These are phyloP conservation scores for Pyricularia sp. DNA, from an alignment of 2,329 filamentous ascomycete genomes.

Conservation along the genomic window DNA sequence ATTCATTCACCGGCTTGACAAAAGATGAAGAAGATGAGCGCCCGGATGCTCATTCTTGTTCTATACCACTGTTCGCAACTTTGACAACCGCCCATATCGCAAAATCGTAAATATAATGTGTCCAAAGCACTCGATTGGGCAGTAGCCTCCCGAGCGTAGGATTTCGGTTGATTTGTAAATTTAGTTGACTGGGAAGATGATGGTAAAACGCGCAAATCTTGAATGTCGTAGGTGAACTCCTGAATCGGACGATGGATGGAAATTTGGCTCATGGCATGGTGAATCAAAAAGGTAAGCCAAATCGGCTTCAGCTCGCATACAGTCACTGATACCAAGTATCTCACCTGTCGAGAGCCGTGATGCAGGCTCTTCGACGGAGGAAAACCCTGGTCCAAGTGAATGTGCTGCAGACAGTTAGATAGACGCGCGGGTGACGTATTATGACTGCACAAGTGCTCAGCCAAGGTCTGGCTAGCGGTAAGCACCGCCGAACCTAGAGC, in stretches of 20 bases:
- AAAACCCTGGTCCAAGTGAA: background rate
- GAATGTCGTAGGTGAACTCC: conserved; percentile 18
- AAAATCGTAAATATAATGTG: conserved; percentile 25
- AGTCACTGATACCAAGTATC: background rate
- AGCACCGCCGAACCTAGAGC: conserved; percentile 41
- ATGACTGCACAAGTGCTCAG: background rate
- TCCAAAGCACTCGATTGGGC: conserved; percentile 23
- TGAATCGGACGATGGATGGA: conserved; percentile 13
- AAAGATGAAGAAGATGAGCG: background rate
- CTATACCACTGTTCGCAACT: background rate
- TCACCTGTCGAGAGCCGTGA: background rate
- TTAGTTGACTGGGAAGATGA: conserved; percentile 22
- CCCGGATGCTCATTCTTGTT: background rate
- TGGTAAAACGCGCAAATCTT: conserved; percentile 17
- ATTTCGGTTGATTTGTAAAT: conserved; percentile 23
- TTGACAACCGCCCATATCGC: conserved; percentile 14
- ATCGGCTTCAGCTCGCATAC: background rate
- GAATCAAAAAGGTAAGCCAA: conserved; percentile 2
- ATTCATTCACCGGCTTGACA: background rate
- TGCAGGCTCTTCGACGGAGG: background rate
- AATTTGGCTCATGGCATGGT: conserved; percentile 8
- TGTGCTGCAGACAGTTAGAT: conserved; percentile 6
- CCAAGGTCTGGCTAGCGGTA: conserved; percentile 37
- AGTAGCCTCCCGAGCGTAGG: conserved; percentile 25
- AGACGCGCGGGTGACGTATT: background rate